Conservation (phyloP, 139 green algal genomes). For the Haematococcus lacustris region DNA sequence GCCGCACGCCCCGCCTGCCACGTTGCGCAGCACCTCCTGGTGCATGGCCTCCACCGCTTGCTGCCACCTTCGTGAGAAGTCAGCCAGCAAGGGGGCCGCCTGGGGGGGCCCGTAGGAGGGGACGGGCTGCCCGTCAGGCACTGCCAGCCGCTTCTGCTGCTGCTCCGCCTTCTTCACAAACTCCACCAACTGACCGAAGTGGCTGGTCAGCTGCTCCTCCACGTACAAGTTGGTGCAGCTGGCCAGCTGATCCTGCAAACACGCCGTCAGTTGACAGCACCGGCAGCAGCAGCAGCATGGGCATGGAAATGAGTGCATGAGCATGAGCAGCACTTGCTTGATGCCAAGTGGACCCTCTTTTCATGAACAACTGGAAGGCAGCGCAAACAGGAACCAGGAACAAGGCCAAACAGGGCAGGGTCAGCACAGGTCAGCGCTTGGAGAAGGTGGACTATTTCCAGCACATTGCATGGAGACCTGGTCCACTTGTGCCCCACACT, state of each 20-base stretch:
- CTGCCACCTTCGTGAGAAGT: constrained; percentile 73
- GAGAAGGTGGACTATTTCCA: too few relatives aligned
- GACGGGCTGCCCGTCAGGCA: constrained; percentile 51
- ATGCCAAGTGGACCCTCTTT: too few relatives aligned
- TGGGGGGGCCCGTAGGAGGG: constrained; percentile 44
- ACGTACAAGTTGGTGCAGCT: constrained; percentile 68
- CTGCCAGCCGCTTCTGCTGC: constrained; percentile 35
- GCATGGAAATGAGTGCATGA: too few relatives aligned
- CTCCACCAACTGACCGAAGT: constrained; percentile 67
- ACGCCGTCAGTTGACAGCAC: too few relatives aligned
- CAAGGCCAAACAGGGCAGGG: too few relatives aligned
- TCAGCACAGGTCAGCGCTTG: too few relatives aligned
- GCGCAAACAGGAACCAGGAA: too few relatives aligned
- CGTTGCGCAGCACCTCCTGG: constrained; percentile 54
- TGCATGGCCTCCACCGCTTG: constrained; percentile 70
- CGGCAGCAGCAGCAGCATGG: too few relatives aligned
- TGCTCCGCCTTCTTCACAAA: constrained; percentile 75
- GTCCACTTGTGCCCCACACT: too few relatives aligned
- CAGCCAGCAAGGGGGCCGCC: constrained; percentile 48
- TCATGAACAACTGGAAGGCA: too few relatives aligned
- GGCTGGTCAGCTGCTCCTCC: constrained; percentile 70
- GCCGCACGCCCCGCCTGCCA: constrained; percentile 30
- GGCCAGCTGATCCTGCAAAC: constrained; percentile 69
- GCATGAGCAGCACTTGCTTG: too few relatives aligned
- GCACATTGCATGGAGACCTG: too few relatives aligned